Evolutionary conservation across 2,329 filamentous ascomycete genomes (phyloP).

Genomic region (Neurospora sp.): DNA sequence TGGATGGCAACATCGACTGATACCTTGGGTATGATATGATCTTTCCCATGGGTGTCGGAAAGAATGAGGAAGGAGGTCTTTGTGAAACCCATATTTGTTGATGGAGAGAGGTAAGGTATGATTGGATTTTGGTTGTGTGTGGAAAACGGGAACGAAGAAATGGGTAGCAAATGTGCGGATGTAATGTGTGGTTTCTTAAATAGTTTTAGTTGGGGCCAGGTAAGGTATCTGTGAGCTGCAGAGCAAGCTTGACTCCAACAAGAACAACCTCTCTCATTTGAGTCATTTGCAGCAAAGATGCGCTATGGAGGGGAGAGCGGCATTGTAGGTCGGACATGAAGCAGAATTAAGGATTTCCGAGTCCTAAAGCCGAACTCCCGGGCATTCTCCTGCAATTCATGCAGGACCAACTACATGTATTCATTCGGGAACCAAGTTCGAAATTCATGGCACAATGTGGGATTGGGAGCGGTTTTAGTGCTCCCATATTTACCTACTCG

Average conservation of each 20-base stretch:
- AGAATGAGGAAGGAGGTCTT: slow-evolving; percentile 32
- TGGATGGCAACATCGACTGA: slow-evolving; percentile 39
- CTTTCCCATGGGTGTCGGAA: slow-evolving; percentile 34
- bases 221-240: not conserved
- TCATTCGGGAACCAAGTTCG: no score
- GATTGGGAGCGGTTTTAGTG: no score
- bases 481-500: no score
- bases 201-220: not conserved
- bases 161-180: not conserved
- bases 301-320: not conserved
- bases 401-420: no score
- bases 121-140: not conserved
- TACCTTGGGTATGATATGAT: slow-evolving; percentile 7
- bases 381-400: no score
- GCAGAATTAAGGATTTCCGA: not conserved
- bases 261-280: not conserved
- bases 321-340: not conserved
- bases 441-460: no score
- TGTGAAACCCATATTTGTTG: not conserved
- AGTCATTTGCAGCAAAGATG: not conserved
- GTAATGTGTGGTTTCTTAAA: not conserved
- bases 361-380: not conserved
- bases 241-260: not conserved
- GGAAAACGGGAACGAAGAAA: not conserved
- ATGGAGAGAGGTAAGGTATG: not conserved